Conservation (phyloP, 495 filamentous ascomycete genomes). For the Tuber magnatum region DNA sequence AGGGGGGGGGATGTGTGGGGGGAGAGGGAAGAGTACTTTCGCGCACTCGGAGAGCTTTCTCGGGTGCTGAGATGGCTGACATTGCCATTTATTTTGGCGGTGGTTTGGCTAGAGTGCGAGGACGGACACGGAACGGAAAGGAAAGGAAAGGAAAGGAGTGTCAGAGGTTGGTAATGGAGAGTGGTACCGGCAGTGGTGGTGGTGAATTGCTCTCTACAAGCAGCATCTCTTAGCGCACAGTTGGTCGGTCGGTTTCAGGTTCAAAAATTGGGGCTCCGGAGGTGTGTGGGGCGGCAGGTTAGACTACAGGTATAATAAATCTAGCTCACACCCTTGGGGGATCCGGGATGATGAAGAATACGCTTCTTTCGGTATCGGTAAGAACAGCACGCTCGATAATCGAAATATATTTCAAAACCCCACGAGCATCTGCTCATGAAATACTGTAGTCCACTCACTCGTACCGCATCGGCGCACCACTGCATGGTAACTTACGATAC, state of each 20-base stretch:
- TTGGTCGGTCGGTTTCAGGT: background rate
- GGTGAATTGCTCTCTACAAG: background rate
- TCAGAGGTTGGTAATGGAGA: background rate
- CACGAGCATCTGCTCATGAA: background rate
- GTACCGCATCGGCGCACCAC: background rate
- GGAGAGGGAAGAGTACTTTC: slow-evolving; percentile 23
- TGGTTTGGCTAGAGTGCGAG: background rate
- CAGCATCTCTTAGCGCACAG: background rate
- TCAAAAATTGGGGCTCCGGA: background rate
- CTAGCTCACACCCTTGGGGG: background rate
- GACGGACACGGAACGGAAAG: background rate
- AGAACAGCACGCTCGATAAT: background rate
- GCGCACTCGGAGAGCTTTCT: slow-evolving; percentile 32
- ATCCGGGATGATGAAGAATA: background rate
- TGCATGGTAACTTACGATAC: background rate
- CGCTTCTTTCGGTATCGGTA: background rate
- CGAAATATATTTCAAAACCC: no score
- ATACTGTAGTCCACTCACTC: background rate
- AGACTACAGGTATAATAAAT: background rate
- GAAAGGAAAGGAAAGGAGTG: background rate
- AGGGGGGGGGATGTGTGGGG: background rate
- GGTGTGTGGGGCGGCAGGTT: background rate
- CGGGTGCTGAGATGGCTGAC: slow-evolving; percentile 29
- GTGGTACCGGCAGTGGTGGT: background rate
- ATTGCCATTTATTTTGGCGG: slow-evolving; percentile 21